Base-by-base conservation (phyloP, 495 filamentous ascomycete genomes). In the Tuber aestivum region DNA sequence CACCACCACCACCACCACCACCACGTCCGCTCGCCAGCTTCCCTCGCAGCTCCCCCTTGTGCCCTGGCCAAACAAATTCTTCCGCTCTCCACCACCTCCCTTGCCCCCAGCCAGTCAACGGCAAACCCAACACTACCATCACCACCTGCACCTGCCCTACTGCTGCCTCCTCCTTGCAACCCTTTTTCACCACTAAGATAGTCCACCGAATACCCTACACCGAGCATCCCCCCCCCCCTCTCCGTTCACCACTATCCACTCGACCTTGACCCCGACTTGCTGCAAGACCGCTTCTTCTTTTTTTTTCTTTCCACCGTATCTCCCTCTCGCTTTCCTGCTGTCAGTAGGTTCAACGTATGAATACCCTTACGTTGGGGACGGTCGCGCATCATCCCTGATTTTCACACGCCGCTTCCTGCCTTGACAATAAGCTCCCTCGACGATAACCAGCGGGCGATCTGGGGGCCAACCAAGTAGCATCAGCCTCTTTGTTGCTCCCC, bases 21-120 rank as follows among this genome's bases (percentile, higher is more conserved):
- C 75, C 69, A 40, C 70, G 56, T 32, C 56, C 56, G 56, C 56
- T 18, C 56, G 38, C 70, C 48, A 78, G 77, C 74, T 56, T 41
- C 50, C 68, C 72, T 32, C 48, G 20, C 41, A 42, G 37, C 65
- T 40, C 68, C 12, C 12, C 69, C n/a, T 38, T 21, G 50, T 70
- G 40, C 27, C 6, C 27, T 35, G 56, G 56, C 56, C 56, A 65
- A 65, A 65, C 56, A 65, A 35, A 65, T 65, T 35, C 14, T 14
- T 65, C 56, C 14, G 27, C 56, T 65, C 56, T 65, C 56, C 56
- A 65, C 56, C 56, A 65, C 56, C 56, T 35, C 56, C 27, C 56
- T 32, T 35, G 20, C 56, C 3, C 16, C 32, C 56, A 27, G 16
- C 56, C 56, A 65, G 56, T 65, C 56, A 65, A 65, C 56, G 32